phyloP scores from a whole-genome alignment of 768 basidiomycete species.

The Russula emetica region DNA sequence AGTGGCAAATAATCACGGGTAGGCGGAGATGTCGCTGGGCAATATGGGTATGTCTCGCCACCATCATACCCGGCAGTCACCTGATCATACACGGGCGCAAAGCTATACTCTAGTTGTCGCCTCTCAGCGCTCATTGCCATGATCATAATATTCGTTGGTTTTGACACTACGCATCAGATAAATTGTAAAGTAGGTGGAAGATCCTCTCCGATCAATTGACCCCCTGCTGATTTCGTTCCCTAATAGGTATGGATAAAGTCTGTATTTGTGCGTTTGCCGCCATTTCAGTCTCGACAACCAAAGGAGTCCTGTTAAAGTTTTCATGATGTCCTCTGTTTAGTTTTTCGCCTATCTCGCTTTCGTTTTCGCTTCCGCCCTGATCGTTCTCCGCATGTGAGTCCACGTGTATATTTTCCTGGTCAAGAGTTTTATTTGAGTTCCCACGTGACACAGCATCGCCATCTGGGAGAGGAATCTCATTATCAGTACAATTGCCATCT shows the following conservation, averaged over 20 bases:
- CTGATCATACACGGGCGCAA: neutral
- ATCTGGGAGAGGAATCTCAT: constrained; percentile 18
- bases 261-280: constrained; percentile 11
- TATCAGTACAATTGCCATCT: constrained; percentile 4
- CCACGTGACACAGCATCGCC: constrained; percentile 7
- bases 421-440: neutral
- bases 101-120: constrained; percentile 25
- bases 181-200: constrained; percentile 16
- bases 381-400: constrained; percentile 24
- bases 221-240: neutral
- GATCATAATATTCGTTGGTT: constrained; percentile 19
- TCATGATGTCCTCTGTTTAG: neutral
- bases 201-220: neutral
- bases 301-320: no score
- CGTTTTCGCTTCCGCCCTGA: constrained; percentile 21
- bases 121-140: constrained; percentile 17
- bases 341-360: constrained; percentile 23
- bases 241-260: constrained; percentile 6
- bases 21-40: constrained; percentile 20
- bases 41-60: constrained; percentile 12
- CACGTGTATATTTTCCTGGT: neutral
- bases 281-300: neutral
- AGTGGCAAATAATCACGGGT: constrained; percentile 24
- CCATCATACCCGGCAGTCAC: neutral
- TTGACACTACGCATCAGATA: constrained; percentile 7